Base-by-base conservation (phyloP, 371 early-diverging fungal species). In the Mortierella sp. region DNA sequence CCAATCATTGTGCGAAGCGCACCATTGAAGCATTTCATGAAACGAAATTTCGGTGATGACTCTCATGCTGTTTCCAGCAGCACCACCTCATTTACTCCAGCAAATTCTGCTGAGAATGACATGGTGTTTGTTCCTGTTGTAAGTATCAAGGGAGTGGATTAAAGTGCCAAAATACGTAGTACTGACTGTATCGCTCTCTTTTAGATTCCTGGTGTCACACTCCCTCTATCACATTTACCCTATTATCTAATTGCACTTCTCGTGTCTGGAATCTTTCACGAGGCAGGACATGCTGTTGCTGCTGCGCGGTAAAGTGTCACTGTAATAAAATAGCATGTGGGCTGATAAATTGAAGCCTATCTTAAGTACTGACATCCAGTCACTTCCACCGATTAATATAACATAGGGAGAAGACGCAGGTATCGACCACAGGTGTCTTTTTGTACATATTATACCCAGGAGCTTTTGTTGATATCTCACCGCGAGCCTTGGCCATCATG, bases 231-330 rank as follows among this genome's bases (percentile, higher is more conserved):
- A 6, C 92, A 93, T 64, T 74, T 93, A 21, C 90, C 90, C 32
- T 92, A 93, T 76, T 94, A 94, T 72, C 64, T 95, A 28, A 52
- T 89, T 6, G 91, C 94, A 0, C 77, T 96, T 9, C 77, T 90
- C 0, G 45, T 92, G 0, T 90, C 92, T 48, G 94, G 94, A 13
- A 69, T 92, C 0, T 73, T 93, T 21, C 96, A 96, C 74, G 96
- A 96, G 82, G 85, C 91, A 21, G 96, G 96, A 4, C 96, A 96
- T 77, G 96, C 94, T 1, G 71, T 94, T 57, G 94, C 96, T 0
- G 92, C 94, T 5, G 89, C 86, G 28, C 63, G 84, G 89, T 91
- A 87, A 73, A 59, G 58, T 16, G 21, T 41, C 50, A 48, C 16
- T 50, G 4, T 50, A 16, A n/a, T 16, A n/a, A n/a, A n/a, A 16